Evolutionary conservation across 805 yeast species (phyloP).

Genomic region (Suhomyces faveliae): DNA sequence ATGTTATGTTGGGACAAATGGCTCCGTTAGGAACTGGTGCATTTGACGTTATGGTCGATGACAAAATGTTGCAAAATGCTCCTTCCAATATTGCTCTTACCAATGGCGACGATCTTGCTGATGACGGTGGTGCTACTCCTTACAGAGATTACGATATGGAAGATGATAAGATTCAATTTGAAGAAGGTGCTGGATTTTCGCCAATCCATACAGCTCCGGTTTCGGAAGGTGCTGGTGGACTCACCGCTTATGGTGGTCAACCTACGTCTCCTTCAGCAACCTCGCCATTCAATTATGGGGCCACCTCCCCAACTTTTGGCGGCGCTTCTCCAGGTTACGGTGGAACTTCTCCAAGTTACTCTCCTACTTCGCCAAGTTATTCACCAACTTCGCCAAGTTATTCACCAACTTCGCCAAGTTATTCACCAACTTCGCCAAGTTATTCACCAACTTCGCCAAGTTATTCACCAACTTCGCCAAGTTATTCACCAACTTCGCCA

Average conservation of each 20-base stretch:
- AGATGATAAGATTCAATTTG: conserved; percentile 59
- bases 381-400: conserved; percentile 71
- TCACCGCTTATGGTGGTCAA: conserved; percentile 83
- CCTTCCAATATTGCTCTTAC: conserved; percentile 50
- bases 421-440: conserved; percentile 53
- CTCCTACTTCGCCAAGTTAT: conserved; percentile 65
- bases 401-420: conserved; percentile 57
- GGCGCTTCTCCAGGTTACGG: conserved; percentile 63
- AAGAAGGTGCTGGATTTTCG: conserved; percentile 84
- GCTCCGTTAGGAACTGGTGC: conserved; percentile 99
- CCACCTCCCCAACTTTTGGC: conserved; percentile 51
- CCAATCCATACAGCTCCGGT: conserved; percentile 87
- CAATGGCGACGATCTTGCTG: conserved; percentile 32
- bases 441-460: conserved; percentile 51
- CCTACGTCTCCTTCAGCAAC: conserved; percentile 50
- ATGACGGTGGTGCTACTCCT: conserved; percentile 85
- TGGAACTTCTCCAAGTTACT: conserved; percentile 68
- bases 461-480: conserved; percentile 55
- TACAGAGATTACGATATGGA: conserved; percentile 66
- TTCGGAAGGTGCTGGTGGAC: conserved; percentile 76
- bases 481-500: conserved; percentile 73
- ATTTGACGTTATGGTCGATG: conserved; percentile 93
- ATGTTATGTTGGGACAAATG: conserved; percentile 95
- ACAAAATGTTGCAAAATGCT: conserved; percentile 68
- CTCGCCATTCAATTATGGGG: conserved; percentile 55